These are phyloP conservation scores for Taiozyma sp. DNA, from an alignment of 1,139 yeast species.

Conservation along the genomic window DNA sequence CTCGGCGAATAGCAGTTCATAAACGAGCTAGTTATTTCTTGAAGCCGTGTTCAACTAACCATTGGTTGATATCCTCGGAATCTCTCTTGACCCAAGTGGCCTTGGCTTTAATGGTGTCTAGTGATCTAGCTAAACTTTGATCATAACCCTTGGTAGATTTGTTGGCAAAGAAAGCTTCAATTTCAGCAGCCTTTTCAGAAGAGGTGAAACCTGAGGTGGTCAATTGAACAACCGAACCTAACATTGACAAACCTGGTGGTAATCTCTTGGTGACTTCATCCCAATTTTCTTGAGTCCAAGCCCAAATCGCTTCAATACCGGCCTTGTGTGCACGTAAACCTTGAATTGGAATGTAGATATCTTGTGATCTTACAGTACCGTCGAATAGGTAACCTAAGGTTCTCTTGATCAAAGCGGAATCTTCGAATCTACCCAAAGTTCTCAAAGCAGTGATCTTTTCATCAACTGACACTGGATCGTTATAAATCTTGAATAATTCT, in stretches of 20 bases:
- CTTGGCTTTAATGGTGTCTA: constrained; percentile 61
- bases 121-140: constrained; percentile 64
- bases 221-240: constrained; percentile 64
- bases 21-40: constrained; percentile 1
- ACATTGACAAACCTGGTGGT: constrained; percentile 80
- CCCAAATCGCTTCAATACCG: constrained; percentile 64
- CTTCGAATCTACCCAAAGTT: constrained; percentile 66
- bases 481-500: constrained; percentile 56
- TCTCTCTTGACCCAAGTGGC: constrained; percentile 66
- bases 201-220: constrained; percentile 63
- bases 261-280: constrained; percentile 53
- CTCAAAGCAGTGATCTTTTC: constrained; percentile 75
- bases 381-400: constrained; percentile 58
- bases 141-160: constrained; percentile 68
- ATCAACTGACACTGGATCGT: constrained; percentile 59
- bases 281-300: constrained; percentile 79
- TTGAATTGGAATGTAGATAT: constrained; percentile 70
- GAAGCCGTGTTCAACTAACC: constrained; percentile 42
- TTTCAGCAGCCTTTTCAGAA: constrained; percentile 48
- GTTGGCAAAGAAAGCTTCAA: constrained; percentile 50
- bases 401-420: constrained; percentile 50
- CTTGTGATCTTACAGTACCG: constrained; percentile 75
- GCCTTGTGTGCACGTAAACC: constrained; percentile 58
- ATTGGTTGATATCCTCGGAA: constrained; percentile 43
- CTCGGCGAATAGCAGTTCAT: neutral